Base-by-base conservation (phyloP, 1,284 basidiomycete species). In the Cutaneotrichosporon sp. region DNA sequence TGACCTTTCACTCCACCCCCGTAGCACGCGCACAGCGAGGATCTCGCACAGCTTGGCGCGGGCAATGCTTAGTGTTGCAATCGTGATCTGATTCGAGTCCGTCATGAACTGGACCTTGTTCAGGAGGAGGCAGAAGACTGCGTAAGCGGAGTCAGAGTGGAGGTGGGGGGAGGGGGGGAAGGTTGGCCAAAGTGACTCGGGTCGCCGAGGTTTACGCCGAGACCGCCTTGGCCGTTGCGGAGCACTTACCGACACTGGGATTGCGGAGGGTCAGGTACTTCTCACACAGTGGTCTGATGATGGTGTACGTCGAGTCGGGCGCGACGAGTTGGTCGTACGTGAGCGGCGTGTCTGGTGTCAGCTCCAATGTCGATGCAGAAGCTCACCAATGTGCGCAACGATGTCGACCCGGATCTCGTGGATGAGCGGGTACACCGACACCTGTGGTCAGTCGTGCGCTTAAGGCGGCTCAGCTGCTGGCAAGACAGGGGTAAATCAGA, bases 31-130 rank as follows among this genome's bases (percentile, higher is more conserved):
- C 55, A 88, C 90, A 1, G 94, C 93, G 18, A 97, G 84, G 47
- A 97, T 87, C 80, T 97, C 94, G 78, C 94, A 97, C 38, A 96
- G 84, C 30, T 84, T 82, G 0, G 92, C 91, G 52, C 93, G 86
- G 5, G 90, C 87, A 6, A 83, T 80, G 5, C 90, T 94, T 36
- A 97, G 80, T 0, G 89, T 84, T 4, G 79, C 77, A 59, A 83
- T 80, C 9, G 78, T 80, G 7, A 81, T 84, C 79, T 64, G 88
- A 85, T 32, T 85, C 80, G 73, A 90, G 80, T 80, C 88, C 84
- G 69, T 87, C 81, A 87, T 78, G 78, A 97, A 97, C 78, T 95
- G 87, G 13, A 94, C 87, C 53, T 91, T 88, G 78, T 93, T 96
- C 61, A 97, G 82, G 11, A 97, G 86, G 64, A 95, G 85, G 72